These are phyloP conservation scores for Amylocystis lapponica DNA, from an alignment of 768 basidiomycete species.

Conservation along the genomic window DNA sequence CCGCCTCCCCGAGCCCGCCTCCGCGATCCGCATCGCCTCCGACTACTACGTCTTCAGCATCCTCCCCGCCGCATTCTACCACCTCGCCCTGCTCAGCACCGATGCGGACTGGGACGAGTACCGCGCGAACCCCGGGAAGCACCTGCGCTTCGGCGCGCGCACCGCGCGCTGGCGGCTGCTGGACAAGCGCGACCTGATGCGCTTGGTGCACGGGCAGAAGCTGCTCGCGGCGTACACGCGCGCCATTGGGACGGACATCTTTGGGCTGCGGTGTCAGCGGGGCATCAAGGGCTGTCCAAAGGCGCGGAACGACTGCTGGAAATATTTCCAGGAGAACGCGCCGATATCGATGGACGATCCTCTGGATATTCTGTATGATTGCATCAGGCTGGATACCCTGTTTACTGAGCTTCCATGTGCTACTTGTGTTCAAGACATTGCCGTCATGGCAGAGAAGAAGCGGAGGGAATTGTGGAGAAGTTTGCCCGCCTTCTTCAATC, in stretches of 20 bases:
- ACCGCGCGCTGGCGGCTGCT: constrained; percentile 24
- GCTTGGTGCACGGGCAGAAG: constrained; percentile 25
- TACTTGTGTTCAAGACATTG: constrained; percentile 20
- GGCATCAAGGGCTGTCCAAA: constrained; percentile 21
- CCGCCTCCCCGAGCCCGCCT: constrained; percentile 25
- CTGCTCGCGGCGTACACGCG: constrained; percentile 24
- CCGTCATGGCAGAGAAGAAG: constrained; percentile 21
- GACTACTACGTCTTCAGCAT: constrained; percentile 22
- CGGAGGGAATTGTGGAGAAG: constrained; percentile 23
- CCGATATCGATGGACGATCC: constrained; percentile 27
- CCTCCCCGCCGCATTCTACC: constrained; percentile 27
- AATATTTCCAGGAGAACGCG: constrained; percentile 27
- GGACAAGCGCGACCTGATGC: constrained; percentile 25
- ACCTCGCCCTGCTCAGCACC: constrained; percentile 20
- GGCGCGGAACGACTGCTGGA: constrained; percentile 24
- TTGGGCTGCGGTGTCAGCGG: constrained; percentile 20
- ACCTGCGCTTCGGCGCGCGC: constrained; percentile 26
- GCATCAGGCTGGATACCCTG: constrained; percentile 20
- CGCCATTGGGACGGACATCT: constrained; percentile 23
- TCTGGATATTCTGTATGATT: constrained; percentile 25
- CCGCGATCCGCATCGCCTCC: constrained; percentile 23
- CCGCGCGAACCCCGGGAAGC: constrained; percentile 22
- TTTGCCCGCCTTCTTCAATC: constrained; percentile 24
- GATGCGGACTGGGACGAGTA: constrained; percentile 25
- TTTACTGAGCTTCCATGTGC: constrained; percentile 24